A percentile compares a stretch with the other conserved stretches of the same genome.
These are phyloP conservation scores for Alternaria sp. DNA, from an alignment of 2,329 filamentous ascomycete genomes.

Conservation along the genomic window DNA sequence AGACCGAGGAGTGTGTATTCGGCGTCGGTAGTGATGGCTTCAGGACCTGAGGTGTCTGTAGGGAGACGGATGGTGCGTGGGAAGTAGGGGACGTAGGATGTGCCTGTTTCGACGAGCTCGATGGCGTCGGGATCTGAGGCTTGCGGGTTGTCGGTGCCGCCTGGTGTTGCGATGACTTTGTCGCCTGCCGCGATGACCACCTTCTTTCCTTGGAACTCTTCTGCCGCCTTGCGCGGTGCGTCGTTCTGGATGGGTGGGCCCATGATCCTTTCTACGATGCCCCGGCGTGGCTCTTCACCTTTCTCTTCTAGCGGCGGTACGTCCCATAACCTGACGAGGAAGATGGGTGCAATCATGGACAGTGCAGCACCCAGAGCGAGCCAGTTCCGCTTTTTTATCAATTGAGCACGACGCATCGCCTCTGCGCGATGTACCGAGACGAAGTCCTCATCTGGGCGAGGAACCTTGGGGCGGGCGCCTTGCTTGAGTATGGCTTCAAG, in stretches of 20 bases:
- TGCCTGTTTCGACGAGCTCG: conserved; percentile 82
- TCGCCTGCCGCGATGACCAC: conserved; percentile 70
- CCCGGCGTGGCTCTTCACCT: conserved; percentile 32
- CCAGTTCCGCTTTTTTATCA: conserved; percentile 42
- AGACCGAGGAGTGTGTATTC: conserved; percentile 89
- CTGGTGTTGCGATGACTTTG: conserved; percentile 59
- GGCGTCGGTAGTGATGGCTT: conserved; percentile 40
- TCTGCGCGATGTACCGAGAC: conserved; percentile 48
- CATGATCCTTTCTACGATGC: conserved; percentile 35
- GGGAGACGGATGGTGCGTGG: conserved; percentile 75
- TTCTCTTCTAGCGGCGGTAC: conserved; percentile 29
- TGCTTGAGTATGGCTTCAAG: conserved; percentile 24
- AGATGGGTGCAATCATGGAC: conserved; percentile 49
- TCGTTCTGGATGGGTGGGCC: conserved; percentile 41
- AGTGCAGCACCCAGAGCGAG: conserved; percentile 45
- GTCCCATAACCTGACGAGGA: conserved; percentile 46
- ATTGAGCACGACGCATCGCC: conserved; percentile 37
- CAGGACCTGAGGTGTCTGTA: conserved; percentile 43
- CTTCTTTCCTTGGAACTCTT: conserved; percentile 62
- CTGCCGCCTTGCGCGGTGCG: conserved; percentile 40
- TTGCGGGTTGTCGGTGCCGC: conserved; percentile 38
- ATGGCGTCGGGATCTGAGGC: conserved; percentile 61
- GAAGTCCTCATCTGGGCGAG: conserved; percentile 34
- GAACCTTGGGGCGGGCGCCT: conserved; percentile 16
- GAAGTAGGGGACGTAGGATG: conserved; percentile 79